Percentiles rank a stretch among this genome's conserved stretches.
These are phyloP conservation scores for Hibiscus syriacus DNA, from an alignment of 345 rosid species.

Conservation along the genomic window DNA sequence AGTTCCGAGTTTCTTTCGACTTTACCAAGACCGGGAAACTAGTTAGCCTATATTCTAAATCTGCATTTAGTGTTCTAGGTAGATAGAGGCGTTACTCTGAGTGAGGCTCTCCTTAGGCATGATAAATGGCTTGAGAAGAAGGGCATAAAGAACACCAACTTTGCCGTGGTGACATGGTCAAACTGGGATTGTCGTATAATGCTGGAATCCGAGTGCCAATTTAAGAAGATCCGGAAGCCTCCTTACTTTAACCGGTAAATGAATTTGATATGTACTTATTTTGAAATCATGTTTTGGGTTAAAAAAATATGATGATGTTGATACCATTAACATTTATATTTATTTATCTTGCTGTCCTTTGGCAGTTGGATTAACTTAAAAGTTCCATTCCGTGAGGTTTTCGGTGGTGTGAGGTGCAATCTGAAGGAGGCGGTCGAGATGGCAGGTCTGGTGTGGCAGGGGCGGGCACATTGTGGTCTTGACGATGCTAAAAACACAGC, in stretches of 20 bases:
- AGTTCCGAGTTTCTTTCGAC: background rate
- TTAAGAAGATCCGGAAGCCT: conserved; percentile 48
- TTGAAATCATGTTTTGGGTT: background rate
- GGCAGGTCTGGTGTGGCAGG: conserved; percentile 51
- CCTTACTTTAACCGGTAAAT: conserved; percentile 42
- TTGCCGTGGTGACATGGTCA: conserved; percentile 52
- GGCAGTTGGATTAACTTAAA: conserved; percentile 51
- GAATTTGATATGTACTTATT: background rate
- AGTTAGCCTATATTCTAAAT: background rate
- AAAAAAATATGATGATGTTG: background rate
- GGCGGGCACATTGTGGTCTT: conserved; percentile 44
- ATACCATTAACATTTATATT: background rate
- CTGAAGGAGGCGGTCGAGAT: conserved; percentile 41
- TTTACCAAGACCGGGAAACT: background rate
- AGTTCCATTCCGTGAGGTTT: conserved; percentile 45
- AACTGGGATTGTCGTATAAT: conserved; percentile 54
- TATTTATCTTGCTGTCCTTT: background rate
- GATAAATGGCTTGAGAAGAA: conserved; percentile 54
- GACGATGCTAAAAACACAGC: conserved; percentile 57
- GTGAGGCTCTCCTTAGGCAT: conserved; percentile 43
- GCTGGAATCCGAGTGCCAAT: conserved; percentile 54
- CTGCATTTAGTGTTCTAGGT: conserved; percentile 22
- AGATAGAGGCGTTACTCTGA: conserved; percentile 37
- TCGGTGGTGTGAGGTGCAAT: conserved; percentile 34
- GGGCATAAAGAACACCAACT: conserved; percentile 44